Evolutionary conservation across 2,329 filamentous ascomycete genomes (phyloP).

Genomic region (Cladosporium sp.): DNA sequence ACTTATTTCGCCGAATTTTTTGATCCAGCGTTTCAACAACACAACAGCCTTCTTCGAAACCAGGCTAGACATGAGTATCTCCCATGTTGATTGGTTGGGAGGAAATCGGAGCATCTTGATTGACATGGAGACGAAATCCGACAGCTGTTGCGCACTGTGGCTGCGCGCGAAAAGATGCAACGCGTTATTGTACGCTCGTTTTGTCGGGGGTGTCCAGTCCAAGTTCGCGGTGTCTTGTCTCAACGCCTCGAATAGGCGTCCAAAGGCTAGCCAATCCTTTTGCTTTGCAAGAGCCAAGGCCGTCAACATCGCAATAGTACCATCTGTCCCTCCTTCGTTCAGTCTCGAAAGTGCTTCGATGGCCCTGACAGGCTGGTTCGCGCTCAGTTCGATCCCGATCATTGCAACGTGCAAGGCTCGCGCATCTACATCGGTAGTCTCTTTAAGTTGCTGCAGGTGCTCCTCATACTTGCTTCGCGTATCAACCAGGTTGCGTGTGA

Average conservation of each 20-base stretch:
- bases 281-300: slow-evolving; percentile 14
- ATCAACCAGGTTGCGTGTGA: slow-evolving; percentile 17
- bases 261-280: background rate
- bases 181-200: slow-evolving; percentile 24
- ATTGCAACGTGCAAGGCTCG: slow-evolving; percentile 2
- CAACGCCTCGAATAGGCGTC: background rate
- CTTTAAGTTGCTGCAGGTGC: background rate
- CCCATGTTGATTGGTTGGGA: slow-evolving; percentile 28
- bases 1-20: too few species aligned
- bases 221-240: background rate
- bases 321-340: background rate
- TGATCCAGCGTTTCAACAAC: slow-evolving; percentile 29
- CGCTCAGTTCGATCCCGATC: slow-evolving; percentile 12
- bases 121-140: slow-evolving; percentile 29
- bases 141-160: slow-evolving; percentile 29
- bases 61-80: slow-evolving; percentile 29
- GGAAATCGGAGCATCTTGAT: slow-evolving; percentile 27
- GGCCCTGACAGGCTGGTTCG: background rate
- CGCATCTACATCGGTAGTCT: background rate
- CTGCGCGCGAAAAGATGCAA: slow-evolving; percentile 23
- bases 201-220: slow-evolving; percentile 4
- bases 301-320: slow-evolving; percentile 1
- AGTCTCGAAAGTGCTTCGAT: background rate
- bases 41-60: slow-evolving; percentile 23
- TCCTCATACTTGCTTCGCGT: background rate